Evolutionary conservation across 106 monocot species (phyloP), one percentile per base, ranked within the genome.

Genomic region (Gastrodia elata): DNA sequence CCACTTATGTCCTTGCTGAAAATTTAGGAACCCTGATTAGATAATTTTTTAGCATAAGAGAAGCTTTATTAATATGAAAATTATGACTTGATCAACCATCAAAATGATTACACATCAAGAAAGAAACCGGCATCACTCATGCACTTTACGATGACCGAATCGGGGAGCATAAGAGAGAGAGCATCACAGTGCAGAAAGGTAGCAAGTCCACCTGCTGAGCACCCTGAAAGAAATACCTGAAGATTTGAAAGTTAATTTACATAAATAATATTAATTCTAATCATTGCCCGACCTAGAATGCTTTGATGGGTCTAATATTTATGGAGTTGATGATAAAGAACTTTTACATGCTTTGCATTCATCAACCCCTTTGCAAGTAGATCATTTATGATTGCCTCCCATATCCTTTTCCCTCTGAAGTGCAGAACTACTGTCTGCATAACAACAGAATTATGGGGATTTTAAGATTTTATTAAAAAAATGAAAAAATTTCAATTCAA

Each of bases 111-210:
- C 96, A 84, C 83, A 73, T 97, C 90, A 46, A 97, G 80, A 80
- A 97, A 97, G 75, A 97, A 97, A 16, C 96, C 96, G 0, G 90
- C 96, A 76, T 97, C 96, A 55, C 92, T 93, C 78, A 97, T 72
- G 79, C 96, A 97, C 82, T 97, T 97, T 16, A 97, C 75, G 1
- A 52, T 80, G 15, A 79, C 71, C 0, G 68, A 40, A 1, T 57
- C 48, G 0, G 88, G 84, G 0, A 93, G 69, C 57, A 48, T 75
- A 5, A 67, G 67, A 65, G 77, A 73, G 34, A 97, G 81, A 56
- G 84, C 79, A 72, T 93, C 90, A 41, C 92, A 97, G 61, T 97
- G 96, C 43, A 90, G 70, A 52, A 97, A 90, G 10, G 88, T 84
- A 11, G 96, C 87, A 20, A 97, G 81, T 3, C 96, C 96, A 39